phyloP scores from a whole-genome alignment of 2,329 filamentous ascomycete genomes.

The Mollisia scopiformis region DNA sequence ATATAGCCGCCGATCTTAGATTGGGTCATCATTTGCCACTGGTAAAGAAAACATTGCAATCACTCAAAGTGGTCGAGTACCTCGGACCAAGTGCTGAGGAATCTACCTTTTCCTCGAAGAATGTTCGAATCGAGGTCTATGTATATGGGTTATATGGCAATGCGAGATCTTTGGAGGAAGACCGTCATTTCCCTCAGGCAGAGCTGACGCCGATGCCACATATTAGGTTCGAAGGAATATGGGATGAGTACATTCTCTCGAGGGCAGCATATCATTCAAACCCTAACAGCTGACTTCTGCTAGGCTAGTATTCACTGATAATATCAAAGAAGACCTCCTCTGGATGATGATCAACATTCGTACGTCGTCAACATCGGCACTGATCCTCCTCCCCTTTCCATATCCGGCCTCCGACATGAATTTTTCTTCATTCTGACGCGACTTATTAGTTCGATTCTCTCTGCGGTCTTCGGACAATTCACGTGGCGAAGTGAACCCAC shows the following conservation, averaged over 20 bases:
- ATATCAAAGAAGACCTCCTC: conserved; percentile 33
- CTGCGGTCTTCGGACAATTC: neutral
- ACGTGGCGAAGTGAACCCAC: conserved; percentile 91
- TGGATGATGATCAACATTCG: conserved; percentile 35
- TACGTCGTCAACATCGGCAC: conserved; percentile 9
- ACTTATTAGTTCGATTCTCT: conserved; percentile 27
- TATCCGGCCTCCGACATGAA: too few species aligned
- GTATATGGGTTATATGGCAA: conserved; percentile 21
- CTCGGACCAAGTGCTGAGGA: conserved; percentile 15
- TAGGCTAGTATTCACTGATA: conserved; percentile 36
- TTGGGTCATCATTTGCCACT: conserved; percentile 16
- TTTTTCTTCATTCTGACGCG: neutral
- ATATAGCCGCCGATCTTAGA: neutral
- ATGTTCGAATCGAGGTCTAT: conserved; percentile 24
- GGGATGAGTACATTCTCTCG: conserved; percentile 29
- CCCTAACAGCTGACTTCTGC: neutral
- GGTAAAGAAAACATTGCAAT: conserved; percentile 17
- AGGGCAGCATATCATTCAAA: neutral
- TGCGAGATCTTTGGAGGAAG: conserved; percentile 3
- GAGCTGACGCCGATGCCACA: conserved; percentile 32
- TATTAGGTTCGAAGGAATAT: conserved; percentile 26
- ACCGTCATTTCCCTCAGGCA: conserved; percentile 22
- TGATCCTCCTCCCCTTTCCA: too few species aligned
- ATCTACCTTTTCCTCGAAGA: conserved; percentile 18
- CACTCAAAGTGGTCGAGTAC: conserved; percentile 32